Conservation (phyloP, 1,284 basidiomycete species). For the Phellinidium pouzarii region DNA sequence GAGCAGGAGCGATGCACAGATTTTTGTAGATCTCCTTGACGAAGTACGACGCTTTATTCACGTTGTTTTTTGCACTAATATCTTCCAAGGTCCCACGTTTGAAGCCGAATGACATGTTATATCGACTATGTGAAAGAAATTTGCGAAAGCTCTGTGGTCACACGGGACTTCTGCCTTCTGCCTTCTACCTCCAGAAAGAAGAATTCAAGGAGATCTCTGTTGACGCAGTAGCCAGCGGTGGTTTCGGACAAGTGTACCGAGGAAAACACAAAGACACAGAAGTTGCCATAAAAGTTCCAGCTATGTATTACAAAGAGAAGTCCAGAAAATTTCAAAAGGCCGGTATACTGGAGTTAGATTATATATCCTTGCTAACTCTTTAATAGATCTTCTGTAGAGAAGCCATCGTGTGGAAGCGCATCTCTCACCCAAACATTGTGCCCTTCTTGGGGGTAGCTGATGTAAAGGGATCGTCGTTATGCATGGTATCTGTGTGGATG, state of each 20-base stretch:
- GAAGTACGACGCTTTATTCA: no score
- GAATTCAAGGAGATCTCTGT: background rate
- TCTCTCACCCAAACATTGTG: slow-evolving; percentile 15
- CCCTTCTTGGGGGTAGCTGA: slow-evolving; percentile 14
- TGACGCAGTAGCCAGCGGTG: background rate
- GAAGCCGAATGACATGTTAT: no score
- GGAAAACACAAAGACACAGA: slow-evolving; percentile 7
- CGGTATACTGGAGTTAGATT: background rate
- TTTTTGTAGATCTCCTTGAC: no score
- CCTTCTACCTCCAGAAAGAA: background rate
- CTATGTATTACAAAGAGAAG: slow-evolving; percentile 6
- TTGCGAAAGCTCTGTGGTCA: background rate
- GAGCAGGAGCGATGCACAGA: no score
- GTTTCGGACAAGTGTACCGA: slow-evolving; percentile 19
- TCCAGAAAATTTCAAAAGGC: background rate
- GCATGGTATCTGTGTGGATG: slow-evolving; percentile 18
- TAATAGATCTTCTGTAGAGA: slow-evolving; percentile 13
- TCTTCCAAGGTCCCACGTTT: no score
- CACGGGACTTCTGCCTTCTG: background rate
- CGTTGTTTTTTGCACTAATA: no score
- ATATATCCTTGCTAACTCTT: background rate
- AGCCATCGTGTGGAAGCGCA: slow-evolving; percentile 15
- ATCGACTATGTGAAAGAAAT: slow-evolving; percentile 2
- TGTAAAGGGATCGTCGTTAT: slow-evolving; percentile 5
- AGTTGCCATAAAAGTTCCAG: slow-evolving; percentile 18